Conservation (phyloP, 2,329 filamentous ascomycete species). For the Calonectria pseudoturangicola region DNA sequence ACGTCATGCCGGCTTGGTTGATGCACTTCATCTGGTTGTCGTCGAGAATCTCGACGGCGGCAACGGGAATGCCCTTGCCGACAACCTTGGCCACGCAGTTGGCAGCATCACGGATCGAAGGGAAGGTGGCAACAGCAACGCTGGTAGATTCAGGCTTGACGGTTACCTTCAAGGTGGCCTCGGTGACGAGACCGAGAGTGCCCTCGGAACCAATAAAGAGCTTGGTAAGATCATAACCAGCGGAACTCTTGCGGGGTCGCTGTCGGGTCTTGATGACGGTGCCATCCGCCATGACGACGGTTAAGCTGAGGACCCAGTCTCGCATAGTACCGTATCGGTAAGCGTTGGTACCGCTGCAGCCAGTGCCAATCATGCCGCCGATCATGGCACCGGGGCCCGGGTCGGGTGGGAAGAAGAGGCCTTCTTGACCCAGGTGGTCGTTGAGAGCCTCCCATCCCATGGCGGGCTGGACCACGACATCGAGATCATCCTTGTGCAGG, state of each 20-base stretch:
- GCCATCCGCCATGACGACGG: slow-evolving; percentile 92
- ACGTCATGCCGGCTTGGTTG: slow-evolving; percentile 79
- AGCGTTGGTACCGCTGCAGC: slow-evolving; percentile 87
- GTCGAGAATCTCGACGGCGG: slow-evolving; percentile 94
- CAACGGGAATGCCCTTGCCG: slow-evolving; percentile 86
- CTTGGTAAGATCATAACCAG: slow-evolving; percentile 93
- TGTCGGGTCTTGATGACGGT: slow-evolving; percentile 93
- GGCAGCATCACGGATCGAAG: slow-evolving; percentile 80
- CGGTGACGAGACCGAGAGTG: slow-evolving; percentile 92
- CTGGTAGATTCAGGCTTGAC: slow-evolving; percentile 86
- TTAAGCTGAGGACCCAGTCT: slow-evolving; percentile 92
- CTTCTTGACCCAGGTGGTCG: slow-evolving; percentile 81
- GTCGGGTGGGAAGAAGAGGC: slow-evolving; percentile 93
- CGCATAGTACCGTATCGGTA: slow-evolving; percentile 97
- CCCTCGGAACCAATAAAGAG: slow-evolving; percentile 95
- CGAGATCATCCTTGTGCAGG: slow-evolving; percentile 85
- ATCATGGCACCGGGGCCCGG: slow-evolving; percentile 95
- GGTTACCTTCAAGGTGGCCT: slow-evolving; percentile 91
- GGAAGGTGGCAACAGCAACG: slow-evolving; percentile 82
- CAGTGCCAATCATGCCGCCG: slow-evolving; percentile 88
- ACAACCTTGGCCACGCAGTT: slow-evolving; percentile 89
- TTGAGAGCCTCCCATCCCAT: slow-evolving; percentile 92
- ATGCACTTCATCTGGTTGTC: slow-evolving; percentile 89
- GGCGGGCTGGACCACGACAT: slow-evolving; percentile 86
- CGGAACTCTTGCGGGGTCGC: slow-evolving; percentile 90